A percentile compares a stretch with the other conserved stretches of the same genome.
Evolutionary conservation across 2,329 filamentous ascomycete genomes (phyloP).

Genomic region (Cadophora sp.): DNA sequence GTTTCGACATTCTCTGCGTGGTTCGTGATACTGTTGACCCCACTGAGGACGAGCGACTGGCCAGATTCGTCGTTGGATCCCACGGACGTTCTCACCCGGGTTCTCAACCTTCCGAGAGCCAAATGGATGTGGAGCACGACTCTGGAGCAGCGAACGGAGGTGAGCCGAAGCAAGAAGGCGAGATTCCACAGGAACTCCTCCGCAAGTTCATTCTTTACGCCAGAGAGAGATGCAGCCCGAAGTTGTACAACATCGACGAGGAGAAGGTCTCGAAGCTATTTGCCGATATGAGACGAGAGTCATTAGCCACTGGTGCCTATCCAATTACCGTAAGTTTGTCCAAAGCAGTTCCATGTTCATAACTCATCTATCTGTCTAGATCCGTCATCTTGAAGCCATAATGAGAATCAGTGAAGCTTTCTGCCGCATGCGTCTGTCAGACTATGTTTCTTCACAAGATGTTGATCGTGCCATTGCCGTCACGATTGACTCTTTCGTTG

Average conservation of each 20-base stretch:
- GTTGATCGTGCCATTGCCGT: constrained; percentile 98
- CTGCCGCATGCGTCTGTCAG: constrained; percentile 96
- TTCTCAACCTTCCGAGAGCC: constrained; percentile 54
- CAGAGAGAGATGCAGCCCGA: constrained; percentile 85
- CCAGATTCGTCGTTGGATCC: constrained; percentile 92
- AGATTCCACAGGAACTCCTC: constrained; percentile 89
- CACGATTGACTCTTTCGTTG: constrained; percentile 94
- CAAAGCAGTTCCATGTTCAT: background rate
- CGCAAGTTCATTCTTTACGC: constrained; percentile 98
- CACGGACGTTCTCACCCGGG: constrained; percentile 88
- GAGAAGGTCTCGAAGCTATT: constrained; percentile 96
- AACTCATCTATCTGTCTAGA: constrained; percentile 56
- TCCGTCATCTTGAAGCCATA: constrained; percentile 96
- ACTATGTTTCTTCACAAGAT: constrained; percentile 88
- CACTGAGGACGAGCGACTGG: constrained; percentile 87
- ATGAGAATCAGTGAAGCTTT: constrained; percentile 95
- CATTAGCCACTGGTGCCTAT: constrained; percentile 91
- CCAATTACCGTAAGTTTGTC: constrained; percentile 84
- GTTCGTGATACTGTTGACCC: constrained; percentile 96
- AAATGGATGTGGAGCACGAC: constrained; percentile 69
- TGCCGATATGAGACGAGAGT: constrained; percentile 94
- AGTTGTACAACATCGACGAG: constrained; percentile 96
- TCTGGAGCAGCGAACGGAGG: constrained; percentile 49
- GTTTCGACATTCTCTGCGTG: constrained; percentile 97
- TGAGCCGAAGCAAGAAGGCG: constrained; percentile 63